Percentiles rank a stretch among this genome's conserved stretches.
phyloP scores from a whole-genome alignment of 345 rosid species.

The Rhizophora apiculata region DNA sequence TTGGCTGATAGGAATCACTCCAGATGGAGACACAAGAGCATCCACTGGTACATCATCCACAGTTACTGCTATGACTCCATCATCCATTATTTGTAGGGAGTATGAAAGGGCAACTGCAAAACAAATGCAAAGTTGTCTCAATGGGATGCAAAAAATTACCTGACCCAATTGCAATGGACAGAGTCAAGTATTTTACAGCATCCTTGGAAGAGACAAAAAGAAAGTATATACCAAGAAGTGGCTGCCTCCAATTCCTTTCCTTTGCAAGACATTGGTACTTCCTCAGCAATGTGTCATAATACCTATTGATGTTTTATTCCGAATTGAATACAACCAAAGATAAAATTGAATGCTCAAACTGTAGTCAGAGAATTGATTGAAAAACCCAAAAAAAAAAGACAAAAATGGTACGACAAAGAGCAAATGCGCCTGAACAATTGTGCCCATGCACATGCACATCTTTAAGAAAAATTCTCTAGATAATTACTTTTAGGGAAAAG shows the following conservation, averaged over 20 bases:
- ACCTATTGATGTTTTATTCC: constrained; percentile 35
- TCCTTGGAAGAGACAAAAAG: constrained; percentile 2
- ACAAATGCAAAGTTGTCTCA: constrained; percentile 5
- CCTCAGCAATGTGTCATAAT: constrained; percentile 77
- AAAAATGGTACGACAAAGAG: too few relatives aligned
- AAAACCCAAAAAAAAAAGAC: background rate
- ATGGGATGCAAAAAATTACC: background rate
- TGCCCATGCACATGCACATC: too few relatives aligned
- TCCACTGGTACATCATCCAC: constrained; percentile 58
- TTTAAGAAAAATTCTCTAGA: background rate
- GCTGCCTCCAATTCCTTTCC: constrained; percentile 66
- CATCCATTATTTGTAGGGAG: constrained; percentile 75
- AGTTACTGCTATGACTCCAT: constrained; percentile 60
- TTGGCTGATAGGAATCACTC: constrained; percentile 56
- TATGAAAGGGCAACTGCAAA: constrained; percentile 87
- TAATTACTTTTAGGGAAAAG: background rate
- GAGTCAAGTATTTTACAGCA: background rate
- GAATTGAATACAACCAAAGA: constrained; percentile 19
- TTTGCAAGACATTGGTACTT: constrained; percentile 67
- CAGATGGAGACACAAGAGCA: constrained; percentile 75
- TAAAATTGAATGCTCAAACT: constrained; percentile 7
- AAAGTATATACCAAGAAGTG: constrained; percentile 57
- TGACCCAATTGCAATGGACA: background rate
- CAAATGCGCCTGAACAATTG: too few relatives aligned
- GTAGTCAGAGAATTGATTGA: background rate